Base-by-base conservation (phyloP, 2,329 filamentous ascomycete species). In the Aureobasidium mangrovei region DNA sequence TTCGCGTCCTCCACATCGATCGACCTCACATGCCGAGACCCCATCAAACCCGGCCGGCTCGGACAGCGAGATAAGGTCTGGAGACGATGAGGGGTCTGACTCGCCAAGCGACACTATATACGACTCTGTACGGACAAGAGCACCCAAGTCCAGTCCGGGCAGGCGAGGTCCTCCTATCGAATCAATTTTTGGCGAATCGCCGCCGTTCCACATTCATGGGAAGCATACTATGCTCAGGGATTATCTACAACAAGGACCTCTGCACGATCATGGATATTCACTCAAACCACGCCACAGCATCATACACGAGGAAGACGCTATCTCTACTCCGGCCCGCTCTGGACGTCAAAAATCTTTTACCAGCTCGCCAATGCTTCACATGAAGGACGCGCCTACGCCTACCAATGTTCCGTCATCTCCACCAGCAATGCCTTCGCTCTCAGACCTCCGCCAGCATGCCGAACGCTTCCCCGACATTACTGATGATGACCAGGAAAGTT, bases 151-250 rank as follows among this genome's bases (percentile, higher is more conserved):
- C 58, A 76, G 79, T 53, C 80, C 83, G 57, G 80, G 81, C 33
- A 77, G 82, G 44, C 82, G 88, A 36, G 85, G 84, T 29, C 85
- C 86, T 12, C 73, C 76, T 46, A 82, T 90, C 47, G 86, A 90
- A 64, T 87, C 82, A 27, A 86, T 90, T 74, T 91, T 90, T 67
- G 86, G 91, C 69, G 86, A 91, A 62, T 88, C 85, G 7, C 54
- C 54, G 24, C 54, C 54, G n/a, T 41, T 39, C 7, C 47, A 56
- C 7, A 36, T 47, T n/a, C 54, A 53, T 47, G 47, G 49, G 66
- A 71, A 52, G 69, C 70, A 51, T 27, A 56, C 36, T 24, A 35
- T 56, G 54, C 66, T 79, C 43, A 70, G 73, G 56, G 74, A 78
- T 59, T 67, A 78, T 18, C 67, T 77, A 7, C 73, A 72, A 31